Percentiles rank a stretch among this genome's conserved stretches.
Conservation (phyloP, 1,284 basidiomycete species). For the Ustilago vetiveriae region DNA sequence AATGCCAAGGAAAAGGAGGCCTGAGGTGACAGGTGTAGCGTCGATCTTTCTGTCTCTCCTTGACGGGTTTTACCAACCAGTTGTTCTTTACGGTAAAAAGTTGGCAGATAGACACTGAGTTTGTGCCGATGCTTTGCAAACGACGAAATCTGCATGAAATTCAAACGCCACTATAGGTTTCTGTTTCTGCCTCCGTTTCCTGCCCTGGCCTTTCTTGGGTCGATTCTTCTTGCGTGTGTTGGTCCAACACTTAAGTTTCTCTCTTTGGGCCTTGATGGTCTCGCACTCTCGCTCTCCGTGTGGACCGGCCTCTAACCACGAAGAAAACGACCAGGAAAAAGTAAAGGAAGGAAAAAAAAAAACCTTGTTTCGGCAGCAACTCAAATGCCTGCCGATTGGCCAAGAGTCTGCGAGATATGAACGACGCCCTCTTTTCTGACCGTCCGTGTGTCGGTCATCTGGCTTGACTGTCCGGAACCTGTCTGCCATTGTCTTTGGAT, state of each 20-base stretch:
- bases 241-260: no score
- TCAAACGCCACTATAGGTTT: neutral
- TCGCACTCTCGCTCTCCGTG: no score
- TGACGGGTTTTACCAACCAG: no score
- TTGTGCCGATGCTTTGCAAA: constrained; percentile 7
- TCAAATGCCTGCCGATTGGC: constrained; percentile 48
- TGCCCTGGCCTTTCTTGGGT: neutral
- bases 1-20: no score
- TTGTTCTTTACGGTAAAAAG: no score
- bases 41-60: no score
- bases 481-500: neutral
- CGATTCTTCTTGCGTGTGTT: neutral
- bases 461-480: constrained; percentile 18
- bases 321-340: no score
- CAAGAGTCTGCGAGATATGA: constrained; percentile 48
- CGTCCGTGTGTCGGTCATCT: constrained; percentile 20
- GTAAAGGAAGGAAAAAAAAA: no score
- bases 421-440: neutral
- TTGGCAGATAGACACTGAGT: constrained; percentile 8
- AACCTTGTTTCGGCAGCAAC: constrained; percentile 16
- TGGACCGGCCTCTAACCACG: no score
- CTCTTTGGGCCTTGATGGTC: no score
- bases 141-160: constrained; percentile 1
- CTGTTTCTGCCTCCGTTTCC: constrained; percentile 7
- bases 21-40: constrained; percentile 28